A percentile compares a stretch with the other conserved stretches of the same genome.
Evolutionary conservation across 1,284 basidiomycete species (phyloP).

Genomic region (Cutaneotrichosporon sp.): DNA sequence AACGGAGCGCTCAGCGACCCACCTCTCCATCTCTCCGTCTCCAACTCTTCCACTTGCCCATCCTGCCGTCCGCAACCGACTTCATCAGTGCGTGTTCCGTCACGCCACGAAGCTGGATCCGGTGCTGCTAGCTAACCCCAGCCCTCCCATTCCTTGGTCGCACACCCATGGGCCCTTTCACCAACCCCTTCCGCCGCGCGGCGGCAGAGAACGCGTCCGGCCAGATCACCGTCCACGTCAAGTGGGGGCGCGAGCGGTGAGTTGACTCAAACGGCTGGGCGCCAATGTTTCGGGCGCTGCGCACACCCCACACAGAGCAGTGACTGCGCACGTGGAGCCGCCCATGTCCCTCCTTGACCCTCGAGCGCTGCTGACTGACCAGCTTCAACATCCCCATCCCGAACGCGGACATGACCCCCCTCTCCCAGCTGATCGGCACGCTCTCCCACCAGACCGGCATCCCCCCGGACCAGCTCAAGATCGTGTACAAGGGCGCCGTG

Average conservation of each 20-base stretch:
- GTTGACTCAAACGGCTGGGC: too few species aligned
- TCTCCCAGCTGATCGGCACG: constrained; percentile 46
- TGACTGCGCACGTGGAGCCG: too few species aligned
- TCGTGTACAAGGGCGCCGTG: constrained; percentile 54
- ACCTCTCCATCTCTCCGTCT: neutral
- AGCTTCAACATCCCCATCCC: constrained; percentile 55
- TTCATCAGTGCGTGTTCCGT: neutral
- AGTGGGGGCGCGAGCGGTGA: constrained; percentile 45
- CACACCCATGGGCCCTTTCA: constrained; percentile 33
- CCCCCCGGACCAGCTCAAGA: constrained; percentile 43
- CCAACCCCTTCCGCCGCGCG: constrained; percentile 51
- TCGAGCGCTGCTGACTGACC: too few species aligned
- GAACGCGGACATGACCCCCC: constrained; percentile 45
- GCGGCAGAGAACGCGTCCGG: constrained; percentile 43
- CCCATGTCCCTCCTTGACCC: too few species aligned
- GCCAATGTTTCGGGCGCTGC: too few species aligned
- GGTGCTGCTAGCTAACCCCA: neutral
- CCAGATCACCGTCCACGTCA: constrained; percentile 44
- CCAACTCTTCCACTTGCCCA: neutral
- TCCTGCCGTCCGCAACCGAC: constrained; percentile 5
- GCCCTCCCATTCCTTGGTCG: constrained; percentile 17
- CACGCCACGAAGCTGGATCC: too few species aligned
- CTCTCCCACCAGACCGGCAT: constrained; percentile 49
- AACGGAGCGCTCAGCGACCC: neutral
- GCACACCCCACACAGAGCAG: too few species aligned